Percentiles rank a stretch among this genome's conserved stretches.
These are phyloP conservation scores for Alloascoidea hylecoeti DNA, from an alignment of 805 yeast species.

Conservation along the genomic window DNA sequence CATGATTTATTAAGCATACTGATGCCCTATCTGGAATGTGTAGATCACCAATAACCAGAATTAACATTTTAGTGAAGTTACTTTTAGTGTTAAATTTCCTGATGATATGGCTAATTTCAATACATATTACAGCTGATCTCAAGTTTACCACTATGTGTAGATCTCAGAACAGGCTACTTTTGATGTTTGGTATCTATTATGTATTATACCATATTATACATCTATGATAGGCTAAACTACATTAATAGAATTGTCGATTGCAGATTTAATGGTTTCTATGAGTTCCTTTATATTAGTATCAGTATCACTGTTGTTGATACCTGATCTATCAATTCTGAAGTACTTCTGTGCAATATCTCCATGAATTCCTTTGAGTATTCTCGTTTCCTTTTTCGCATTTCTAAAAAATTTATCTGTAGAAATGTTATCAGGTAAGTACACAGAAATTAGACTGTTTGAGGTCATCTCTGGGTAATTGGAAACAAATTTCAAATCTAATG, in stretches of 20 bases:
- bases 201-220: no score
- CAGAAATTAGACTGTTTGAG: conserved; percentile 83
- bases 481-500: conserved; percentile 56
- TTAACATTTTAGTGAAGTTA: conserved; percentile 38
- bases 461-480: conserved; percentile 43
- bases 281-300: no score
- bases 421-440: conserved; percentile 66
- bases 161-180: no score
- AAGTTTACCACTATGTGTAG: no score
- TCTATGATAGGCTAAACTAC: no score
- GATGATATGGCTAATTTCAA: no score
- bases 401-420: conserved; percentile 42
- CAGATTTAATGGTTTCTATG: no score
- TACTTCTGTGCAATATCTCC: conserved; percentile 66
- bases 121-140: no score
- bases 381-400: conserved; percentile 49
- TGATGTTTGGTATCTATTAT: no score
- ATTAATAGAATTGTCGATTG: no score
- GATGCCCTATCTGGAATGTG: conserved; percentile 80
- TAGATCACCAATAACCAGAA: conserved; percentile 78
- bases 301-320: no score
- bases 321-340: conserved; percentile 95
- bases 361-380: conserved; percentile 85
- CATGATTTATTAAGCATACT: conserved; percentile 21
- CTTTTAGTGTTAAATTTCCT: no score